phyloP scores from a whole-genome alignment of 2,329 filamentous ascomycete genomes.

The Nectriaceae sp. region DNA sequence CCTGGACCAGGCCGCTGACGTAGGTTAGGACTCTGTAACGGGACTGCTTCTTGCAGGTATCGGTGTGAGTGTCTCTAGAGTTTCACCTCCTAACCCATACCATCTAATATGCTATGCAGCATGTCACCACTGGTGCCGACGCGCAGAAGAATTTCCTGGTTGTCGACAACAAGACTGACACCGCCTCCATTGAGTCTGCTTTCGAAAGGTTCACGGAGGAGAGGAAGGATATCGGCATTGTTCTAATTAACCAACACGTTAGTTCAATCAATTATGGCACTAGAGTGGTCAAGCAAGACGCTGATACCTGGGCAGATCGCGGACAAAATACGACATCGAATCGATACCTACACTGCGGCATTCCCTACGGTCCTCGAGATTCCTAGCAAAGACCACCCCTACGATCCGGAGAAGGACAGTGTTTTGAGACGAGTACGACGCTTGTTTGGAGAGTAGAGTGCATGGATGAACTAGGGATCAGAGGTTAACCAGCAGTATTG shows the following conservation, averaged over 20 bases:
- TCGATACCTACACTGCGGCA: constrained; percentile 90
- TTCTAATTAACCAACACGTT: constrained; percentile 98
- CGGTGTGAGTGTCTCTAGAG: constrained; percentile 69
- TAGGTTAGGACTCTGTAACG: constrained; percentile 83
- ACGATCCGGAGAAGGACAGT: constrained; percentile 98
- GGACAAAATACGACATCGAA: constrained; percentile 85
- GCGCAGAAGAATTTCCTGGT: constrained; percentile 97
- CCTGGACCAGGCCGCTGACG: constrained; percentile 26
- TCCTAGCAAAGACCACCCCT: constrained; percentile 97
- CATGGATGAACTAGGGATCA: too few relatives aligned
- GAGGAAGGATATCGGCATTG: constrained; percentile 93
- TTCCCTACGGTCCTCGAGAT: constrained; percentile 98
- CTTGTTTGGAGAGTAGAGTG: constrained; percentile 65
- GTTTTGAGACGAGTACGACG: constrained; percentile 82
- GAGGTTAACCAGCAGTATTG: too few relatives aligned
- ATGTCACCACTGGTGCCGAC: constrained; percentile 86
- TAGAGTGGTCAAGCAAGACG: background rate
- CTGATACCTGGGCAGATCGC: constrained; percentile 66
- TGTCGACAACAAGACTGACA: constrained; percentile 92
- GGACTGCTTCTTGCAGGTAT: constrained; percentile 93
- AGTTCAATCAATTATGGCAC: constrained; percentile 26
- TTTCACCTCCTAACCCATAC: constrained; percentile 2
- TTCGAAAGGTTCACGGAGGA: constrained; percentile 88
- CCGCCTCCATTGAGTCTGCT: constrained; percentile 79
- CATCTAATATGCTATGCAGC: constrained; percentile 51